These are phyloP conservation scores for Saccharum officinarum DNA, from an alignment of 176 grass and related monocot genomes.

Conservation along the genomic window DNA sequence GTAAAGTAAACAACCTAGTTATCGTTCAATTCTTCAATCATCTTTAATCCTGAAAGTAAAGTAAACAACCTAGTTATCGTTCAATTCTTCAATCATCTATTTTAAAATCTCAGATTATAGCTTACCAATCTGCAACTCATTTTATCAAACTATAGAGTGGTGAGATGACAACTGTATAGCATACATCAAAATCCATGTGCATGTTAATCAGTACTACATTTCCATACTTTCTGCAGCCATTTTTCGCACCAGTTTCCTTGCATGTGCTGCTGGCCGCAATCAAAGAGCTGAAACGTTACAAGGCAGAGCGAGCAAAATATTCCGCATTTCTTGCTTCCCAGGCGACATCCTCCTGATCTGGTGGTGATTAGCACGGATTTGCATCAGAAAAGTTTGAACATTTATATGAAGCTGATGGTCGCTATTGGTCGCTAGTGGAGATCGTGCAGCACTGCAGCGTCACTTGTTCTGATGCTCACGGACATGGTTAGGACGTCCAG, in stretches of 20 bases:
- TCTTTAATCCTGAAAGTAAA: background rate
- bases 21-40: background rate
- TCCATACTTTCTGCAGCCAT: constrained; percentile 55
- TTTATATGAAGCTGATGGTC: background rate
- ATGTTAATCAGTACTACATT: background rate
- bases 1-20: background rate
- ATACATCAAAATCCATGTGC: background rate
- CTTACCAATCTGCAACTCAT: background rate
- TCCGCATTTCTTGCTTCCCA: constrained; percentile 49
- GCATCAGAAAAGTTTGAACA: background rate
- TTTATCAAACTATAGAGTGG: background rate
- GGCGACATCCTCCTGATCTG: constrained; percentile 45
- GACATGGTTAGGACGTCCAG: background rate
- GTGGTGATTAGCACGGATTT: background rate
- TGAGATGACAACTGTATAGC: background rate
- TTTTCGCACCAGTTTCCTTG: constrained; percentile 88
- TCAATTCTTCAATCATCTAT: background rate
- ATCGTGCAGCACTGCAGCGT: background rate
- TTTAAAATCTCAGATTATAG: background rate
- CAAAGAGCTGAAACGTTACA: constrained; percentile 93
- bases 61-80: background rate
- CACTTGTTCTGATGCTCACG: background rate
- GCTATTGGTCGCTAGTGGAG: background rate
- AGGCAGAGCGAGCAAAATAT: constrained; percentile 70
- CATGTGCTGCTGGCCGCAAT: constrained; percentile 88